These are phyloP conservation scores for Chloranthus sessilifolius DNA, from an alignment of 164 flowering plant species.

Conservation along the genomic window DNA sequence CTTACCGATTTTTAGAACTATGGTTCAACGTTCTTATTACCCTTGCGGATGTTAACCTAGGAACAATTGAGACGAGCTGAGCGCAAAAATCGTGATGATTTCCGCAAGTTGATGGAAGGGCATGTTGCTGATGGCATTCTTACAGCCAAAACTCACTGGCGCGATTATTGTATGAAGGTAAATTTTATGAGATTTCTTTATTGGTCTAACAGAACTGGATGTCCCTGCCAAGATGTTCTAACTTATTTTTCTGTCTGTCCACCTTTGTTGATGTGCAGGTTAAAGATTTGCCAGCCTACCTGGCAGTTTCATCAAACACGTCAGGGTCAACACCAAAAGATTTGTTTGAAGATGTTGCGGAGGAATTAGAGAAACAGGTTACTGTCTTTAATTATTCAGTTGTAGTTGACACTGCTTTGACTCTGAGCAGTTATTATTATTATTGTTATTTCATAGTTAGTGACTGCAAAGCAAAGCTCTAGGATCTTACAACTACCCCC, in stretches of 20 bases:
- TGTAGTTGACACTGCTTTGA: not conserved
- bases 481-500: too few species aligned
- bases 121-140: conserved; percentile 69
- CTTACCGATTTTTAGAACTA: too few species aligned
- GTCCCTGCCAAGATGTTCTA: not conserved
- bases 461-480: too few species aligned
- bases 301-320: conserved; percentile 77
- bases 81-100: conserved; percentile 90
- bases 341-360: conserved; percentile 86
- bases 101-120: conserved; percentile 84
- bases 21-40: too few species aligned
- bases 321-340: conserved; percentile 95
- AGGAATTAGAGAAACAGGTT: conserved; percentile 88
- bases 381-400: not conserved
- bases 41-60: too few species aligned
- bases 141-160: conserved; percentile 86
- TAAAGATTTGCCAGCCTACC: conserved; percentile 66
- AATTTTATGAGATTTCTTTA: not conserved
- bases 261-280: conserved; percentile 42
- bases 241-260: not conserved
- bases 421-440: too few species aligned
- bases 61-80: conserved; percentile 78
- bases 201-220: not conserved
- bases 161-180: conserved; percentile 91
- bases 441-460: too few species aligned